Evolutionary conservation across 2,329 filamentous ascomycete species (phyloP).

Genomic region (Monosporascus ibericus): DNA sequence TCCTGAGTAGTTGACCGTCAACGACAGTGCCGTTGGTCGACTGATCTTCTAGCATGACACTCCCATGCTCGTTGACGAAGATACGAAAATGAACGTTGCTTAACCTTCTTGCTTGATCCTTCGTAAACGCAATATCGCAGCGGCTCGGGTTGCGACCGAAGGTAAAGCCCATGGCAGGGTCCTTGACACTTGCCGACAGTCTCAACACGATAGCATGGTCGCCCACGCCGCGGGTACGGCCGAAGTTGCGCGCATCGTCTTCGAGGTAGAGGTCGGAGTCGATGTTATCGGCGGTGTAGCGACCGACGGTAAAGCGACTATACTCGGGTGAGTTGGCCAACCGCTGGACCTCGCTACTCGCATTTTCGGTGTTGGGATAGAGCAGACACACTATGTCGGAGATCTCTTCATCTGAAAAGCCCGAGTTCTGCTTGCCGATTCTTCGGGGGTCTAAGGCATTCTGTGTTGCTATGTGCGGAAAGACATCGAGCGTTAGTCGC

Average conservation of each 20-base stretch:
- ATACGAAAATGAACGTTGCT: constrained; percentile 97
- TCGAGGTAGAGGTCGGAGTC: constrained; percentile 45
- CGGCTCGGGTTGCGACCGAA: constrained; percentile 72
- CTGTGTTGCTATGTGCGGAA: constrained; percentile 57
- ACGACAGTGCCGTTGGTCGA: constrained; percentile 96
- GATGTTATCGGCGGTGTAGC: constrained; percentile 42
- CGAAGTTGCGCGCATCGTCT: constrained; percentile 43
- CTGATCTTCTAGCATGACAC: constrained; percentile 86
- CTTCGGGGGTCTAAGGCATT: constrained; percentile 75
- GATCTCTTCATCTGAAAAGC: constrained; percentile 74
- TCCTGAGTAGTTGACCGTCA: constrained; percentile 62
- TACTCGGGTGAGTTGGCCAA: constrained; percentile 37
- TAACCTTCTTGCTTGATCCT: constrained; percentile 65
- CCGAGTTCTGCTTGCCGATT: constrained; percentile 72
- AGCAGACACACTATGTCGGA: constrained; percentile 87
- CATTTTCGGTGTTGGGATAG: constrained; percentile 68
- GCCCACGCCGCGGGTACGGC: constrained; percentile 45
- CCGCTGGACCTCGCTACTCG: constrained; percentile 61
- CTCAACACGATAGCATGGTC: constrained; percentile 71
- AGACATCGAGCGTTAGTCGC: background rate
- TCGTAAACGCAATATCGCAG: constrained; percentile 66
- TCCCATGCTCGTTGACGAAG: constrained; percentile 77
- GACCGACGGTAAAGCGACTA: constrained; percentile 44
- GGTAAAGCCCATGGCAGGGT: constrained; percentile 66
- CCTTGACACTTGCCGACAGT: constrained; percentile 67